These are phyloP conservation scores for Jasminum sambac DNA, from an alignment of 257 asterid species.

Conservation along the genomic window DNA sequence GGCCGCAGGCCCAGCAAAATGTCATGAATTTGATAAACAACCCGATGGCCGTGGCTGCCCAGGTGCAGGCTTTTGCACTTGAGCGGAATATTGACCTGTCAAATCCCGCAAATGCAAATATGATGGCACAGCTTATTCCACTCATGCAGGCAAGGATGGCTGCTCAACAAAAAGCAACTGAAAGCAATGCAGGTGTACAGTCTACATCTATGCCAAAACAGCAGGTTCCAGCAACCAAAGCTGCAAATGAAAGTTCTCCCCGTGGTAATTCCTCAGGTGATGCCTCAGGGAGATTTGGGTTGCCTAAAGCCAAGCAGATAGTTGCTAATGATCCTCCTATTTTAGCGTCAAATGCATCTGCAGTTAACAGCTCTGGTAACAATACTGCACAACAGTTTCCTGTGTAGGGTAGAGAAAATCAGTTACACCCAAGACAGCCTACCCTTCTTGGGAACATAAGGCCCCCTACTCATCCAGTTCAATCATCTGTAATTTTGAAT, in stretches of 20 bases:
- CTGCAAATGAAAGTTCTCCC: slow-evolving; percentile 77
- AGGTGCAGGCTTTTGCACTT: slow-evolving; percentile 90
- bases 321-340: slow-evolving; percentile 57
- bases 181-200: slow-evolving; percentile 49
- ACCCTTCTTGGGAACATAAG: slow-evolving; percentile 56
- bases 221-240: slow-evolving; percentile 61
- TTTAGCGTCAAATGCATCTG: slow-evolving; percentile 43
- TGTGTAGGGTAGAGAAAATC: slow-evolving; percentile 66
- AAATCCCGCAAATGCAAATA: slow-evolving; percentile 78
- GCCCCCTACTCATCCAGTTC: slow-evolving; percentile 54
- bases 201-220: slow-evolving; percentile 64
- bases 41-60: slow-evolving; percentile 74
- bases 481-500: slow-evolving; percentile 48
- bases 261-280: slow-evolving; percentile 80
- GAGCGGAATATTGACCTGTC: slow-evolving; percentile 93
- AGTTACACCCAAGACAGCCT: slow-evolving; percentile 76
- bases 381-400: slow-evolving; percentile 61
- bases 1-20: slow-evolving; percentile 65
- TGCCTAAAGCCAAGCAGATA: slow-evolving; percentile 73
- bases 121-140: slow-evolving; percentile 75
- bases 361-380: slow-evolving; percentile 46
- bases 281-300: slow-evolving; percentile 73
- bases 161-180: slow-evolving; percentile 73
- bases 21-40: slow-evolving; percentile 60
- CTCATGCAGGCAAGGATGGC: slow-evolving; percentile 81